Percentiles rank a stretch among this genome's conserved stretches.
These are phyloP conservation scores for Sporisorium sorghi DNA, from an alignment of 1,284 basidiomycete genomes.

Conservation along the genomic window DNA sequence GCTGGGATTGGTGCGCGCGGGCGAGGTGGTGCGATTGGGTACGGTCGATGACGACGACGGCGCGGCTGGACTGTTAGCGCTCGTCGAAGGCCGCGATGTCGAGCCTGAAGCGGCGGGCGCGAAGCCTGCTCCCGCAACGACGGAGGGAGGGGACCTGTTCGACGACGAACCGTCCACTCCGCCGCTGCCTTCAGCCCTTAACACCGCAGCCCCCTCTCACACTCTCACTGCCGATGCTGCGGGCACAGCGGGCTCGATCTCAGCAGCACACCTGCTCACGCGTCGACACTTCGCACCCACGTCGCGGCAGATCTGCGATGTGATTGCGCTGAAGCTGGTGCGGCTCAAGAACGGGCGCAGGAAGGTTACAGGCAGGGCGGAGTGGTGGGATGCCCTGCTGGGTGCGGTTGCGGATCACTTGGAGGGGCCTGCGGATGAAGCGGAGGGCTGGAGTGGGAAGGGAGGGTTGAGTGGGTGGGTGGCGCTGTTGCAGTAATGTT, in stretches of 20 bases:
- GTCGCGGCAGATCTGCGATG: constrained; percentile 12
- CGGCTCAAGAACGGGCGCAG: constrained; percentile 3
- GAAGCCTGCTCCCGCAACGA: not conserved
- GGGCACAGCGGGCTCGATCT: not conserved
- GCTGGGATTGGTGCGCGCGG: constrained; percentile 5
- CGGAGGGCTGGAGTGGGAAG: not conserved
- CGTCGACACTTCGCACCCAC: not conserved
- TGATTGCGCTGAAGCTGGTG: constrained; percentile 20
- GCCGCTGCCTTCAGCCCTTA: constrained; percentile 12
- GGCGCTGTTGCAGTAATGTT: constrained; percentile 2
- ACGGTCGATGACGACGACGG: not conserved
- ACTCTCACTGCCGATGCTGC: not conserved
- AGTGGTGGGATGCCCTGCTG: constrained; percentile 3
- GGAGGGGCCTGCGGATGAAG: not conserved
- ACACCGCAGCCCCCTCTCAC: not conserved
- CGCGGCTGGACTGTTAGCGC: not conserved
- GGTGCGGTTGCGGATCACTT: constrained; percentile 9
- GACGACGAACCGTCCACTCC: constrained; percentile 36
- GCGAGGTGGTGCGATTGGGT: constrained; percentile 2
- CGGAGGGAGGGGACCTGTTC: constrained; percentile 21
- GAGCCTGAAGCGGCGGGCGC: no score
- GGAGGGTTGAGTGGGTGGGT: not conserved
- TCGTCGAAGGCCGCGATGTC: not conserved
- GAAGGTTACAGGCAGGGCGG: not conserved
- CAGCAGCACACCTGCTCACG: constrained; percentile 10